Evolutionary conservation across 805 yeast genomes (phyloP), one percentile per base, ranked within the genome.

Genomic region (Saccharomycopsis synnaedendra): DNA sequence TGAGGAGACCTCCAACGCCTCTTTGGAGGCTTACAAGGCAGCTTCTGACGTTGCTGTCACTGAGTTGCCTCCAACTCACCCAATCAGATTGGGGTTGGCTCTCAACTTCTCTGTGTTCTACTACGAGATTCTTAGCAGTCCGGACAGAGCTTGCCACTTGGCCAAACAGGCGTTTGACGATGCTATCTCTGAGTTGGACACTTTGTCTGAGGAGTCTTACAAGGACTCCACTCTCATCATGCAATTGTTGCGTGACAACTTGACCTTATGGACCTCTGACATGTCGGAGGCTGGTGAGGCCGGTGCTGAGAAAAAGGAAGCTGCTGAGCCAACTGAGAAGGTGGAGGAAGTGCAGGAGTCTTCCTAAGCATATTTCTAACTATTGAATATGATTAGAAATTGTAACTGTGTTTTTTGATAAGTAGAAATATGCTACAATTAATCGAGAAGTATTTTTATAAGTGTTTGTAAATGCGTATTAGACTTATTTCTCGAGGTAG

Each of bases 131-230:
- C 84, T 89, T 70, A 89, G 90, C 71, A 85, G 96, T 51, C 97
- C 98, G 61, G 97, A 90, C 68, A 86, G 95, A 70, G 98, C 98
- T 59, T 90, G 98, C 70, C 95, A 89, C 68, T 80, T 90, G 68
- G 98, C 98, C 62, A 93, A 90, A 71, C 96, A 90, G 73, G 97
- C 98, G 38, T 90, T 93, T 60, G 98, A 90, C 69, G 97, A 90
- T 65, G 98, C 98, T 56, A 94, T 90, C 66, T 96, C 98, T 56
- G 97, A 93, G 73, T 80, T 90, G 67, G 98, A 90, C 72, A 86
- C 97, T 57, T 76, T 90, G 65, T 85, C 95, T 42, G 98, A 90
- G 73, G 98, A 90, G 74, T 85, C 96, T 58, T 90, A 93, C 81
- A 93, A 90, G 71, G 98, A 90, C 70, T 88, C 97, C 55, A 93